These are phyloP conservation scores for Coniochaeta sp. DNA, from an alignment of 2,329 filamentous ascomycete genomes.

Conservation along the genomic window DNA sequence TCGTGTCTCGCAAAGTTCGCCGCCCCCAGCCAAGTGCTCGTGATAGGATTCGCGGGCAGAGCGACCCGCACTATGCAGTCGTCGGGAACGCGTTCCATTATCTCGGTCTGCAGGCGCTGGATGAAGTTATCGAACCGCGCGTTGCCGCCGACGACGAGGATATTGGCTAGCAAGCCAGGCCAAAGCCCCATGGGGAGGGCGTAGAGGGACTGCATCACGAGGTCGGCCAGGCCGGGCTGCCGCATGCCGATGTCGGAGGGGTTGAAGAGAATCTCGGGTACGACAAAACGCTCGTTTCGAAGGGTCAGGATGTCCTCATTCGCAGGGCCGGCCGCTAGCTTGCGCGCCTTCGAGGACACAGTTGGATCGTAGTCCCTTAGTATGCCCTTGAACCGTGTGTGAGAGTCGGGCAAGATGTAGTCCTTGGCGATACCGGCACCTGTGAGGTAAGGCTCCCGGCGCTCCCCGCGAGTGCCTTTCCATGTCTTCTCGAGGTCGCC, in stretches of 20 bases:
- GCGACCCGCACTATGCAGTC: conserved; percentile 73
- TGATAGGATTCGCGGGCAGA: conserved; percentile 63
- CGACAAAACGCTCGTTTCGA: conserved; percentile 83
- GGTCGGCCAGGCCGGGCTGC: conserved; percentile 73
- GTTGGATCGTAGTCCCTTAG: conserved; percentile 71
- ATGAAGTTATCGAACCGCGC: conserved; percentile 73
- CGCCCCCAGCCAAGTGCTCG: conserved; percentile 80
- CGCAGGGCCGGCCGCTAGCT: conserved; percentile 30
- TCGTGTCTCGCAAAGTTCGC: conserved; percentile 65
- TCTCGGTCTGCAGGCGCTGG: conserved; percentile 67
- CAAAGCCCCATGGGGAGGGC: conserved; percentile 74
- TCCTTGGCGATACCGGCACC: conserved; percentile 68
- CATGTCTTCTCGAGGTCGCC: conserved; percentile 73
- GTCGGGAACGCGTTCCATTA: conserved; percentile 63
- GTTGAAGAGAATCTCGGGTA: conserved; percentile 84
- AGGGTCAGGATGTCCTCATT: conserved; percentile 77
- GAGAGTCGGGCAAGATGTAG: conserved; percentile 83
- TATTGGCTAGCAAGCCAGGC: conserved; percentile 76
- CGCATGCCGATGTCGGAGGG: conserved; percentile 79
- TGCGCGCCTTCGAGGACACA: conserved; percentile 43
- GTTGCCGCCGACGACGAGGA: conserved; percentile 85
- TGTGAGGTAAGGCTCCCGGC: conserved; percentile 37
- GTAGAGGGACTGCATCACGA: conserved; percentile 72
- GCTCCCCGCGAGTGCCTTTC: conserved; percentile 64
- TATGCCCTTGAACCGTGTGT: conserved; percentile 53